Evolutionary conservation across 2,329 filamentous ascomycete genomes (phyloP), one percentile per base, ranked within the genome.

Genomic region (Chlorencoelia australis): DNA sequence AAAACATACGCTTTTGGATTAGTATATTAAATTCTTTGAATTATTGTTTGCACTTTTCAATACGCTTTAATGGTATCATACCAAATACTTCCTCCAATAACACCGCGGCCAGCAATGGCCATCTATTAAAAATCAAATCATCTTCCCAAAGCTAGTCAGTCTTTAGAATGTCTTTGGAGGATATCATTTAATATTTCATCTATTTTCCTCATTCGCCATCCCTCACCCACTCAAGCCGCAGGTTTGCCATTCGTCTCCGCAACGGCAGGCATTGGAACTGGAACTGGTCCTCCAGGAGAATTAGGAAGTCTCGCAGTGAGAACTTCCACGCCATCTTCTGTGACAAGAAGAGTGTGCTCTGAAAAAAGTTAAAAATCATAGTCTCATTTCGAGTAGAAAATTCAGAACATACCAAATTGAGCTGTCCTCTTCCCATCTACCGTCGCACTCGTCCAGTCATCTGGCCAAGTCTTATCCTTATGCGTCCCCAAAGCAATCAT

Each of bases 391-490:
- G 29, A n/a, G n/a, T n/a, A 11, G 7, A 24, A 26, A 7, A 19
- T 18, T 16, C 25, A 22, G 15, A 18, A 37, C 77, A 59, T 65
- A 86, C 81, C 82, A 55, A 98, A 98, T 57, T 98, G 91, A 7
- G 91, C 91, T 11, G 88, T 94, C 56, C 75, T 69, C 61, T 82
- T 83, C 33, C 91, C 91, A 58, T 98, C 91, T 39, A 79, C 74
- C 0, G 91, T 98, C 4, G 85, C 84, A 61, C 87, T 94, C 1
- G 91, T 98, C 91, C 91, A 98, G 66, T 96, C 86, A 59, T 98
- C 91, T 0, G 91, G 91, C 91, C 91, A 98, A 0, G 87, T 96
- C 59, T 91, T 82, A 56, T 98, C 91, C 45, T 77, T 77, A 61
- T 94, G 84, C 43, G 84, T 88, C 40, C 91, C 91, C 37, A 95